Conservation (phyloP, 768 basidiomycete species). For the Tephrocybe rancida region DNA sequence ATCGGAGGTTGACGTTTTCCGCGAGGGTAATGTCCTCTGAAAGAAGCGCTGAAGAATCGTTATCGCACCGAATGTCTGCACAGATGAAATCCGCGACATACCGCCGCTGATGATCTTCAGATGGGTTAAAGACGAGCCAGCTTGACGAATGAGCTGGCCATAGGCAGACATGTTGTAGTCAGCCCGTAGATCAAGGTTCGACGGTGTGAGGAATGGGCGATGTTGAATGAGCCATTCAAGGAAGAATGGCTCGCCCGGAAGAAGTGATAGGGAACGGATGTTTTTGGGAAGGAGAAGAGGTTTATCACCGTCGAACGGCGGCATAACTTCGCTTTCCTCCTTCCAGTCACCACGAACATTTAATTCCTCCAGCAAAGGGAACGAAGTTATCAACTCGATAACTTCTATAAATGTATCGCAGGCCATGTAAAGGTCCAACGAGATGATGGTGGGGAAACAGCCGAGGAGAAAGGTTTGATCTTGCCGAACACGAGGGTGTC, state of each 20-base stretch:
- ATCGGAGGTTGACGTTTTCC: background rate
- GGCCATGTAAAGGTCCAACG: background rate
- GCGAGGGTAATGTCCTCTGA: background rate
- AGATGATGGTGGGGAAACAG: background rate
- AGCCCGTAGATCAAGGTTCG: background rate
- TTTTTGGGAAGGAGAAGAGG: background rate
- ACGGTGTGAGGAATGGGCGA: background rate
- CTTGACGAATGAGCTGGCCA: background rate
- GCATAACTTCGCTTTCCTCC: background rate
- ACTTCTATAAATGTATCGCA: slow-evolving; percentile 7
- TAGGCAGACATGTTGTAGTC: background rate
- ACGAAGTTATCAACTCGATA: background rate
- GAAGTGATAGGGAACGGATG: background rate
- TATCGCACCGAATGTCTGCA: background rate
- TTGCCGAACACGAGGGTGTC: background rate
- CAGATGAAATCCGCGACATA: background rate
- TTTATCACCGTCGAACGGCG: background rate
- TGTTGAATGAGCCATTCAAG: background rate
- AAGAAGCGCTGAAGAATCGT: background rate
- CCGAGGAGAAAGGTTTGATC: background rate
- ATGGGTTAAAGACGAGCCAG: background rate
- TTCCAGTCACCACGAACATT: background rate
- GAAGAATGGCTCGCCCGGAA: background rate
- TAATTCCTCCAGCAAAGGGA: slow-evolving; percentile 2
- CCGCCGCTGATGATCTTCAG: background rate